A percentile compares a stretch with the other conserved stretches of the same genome.
Evolutionary conservation across 2,329 filamentous ascomycete species (phyloP).

Genomic region (Aspergillus sp.): DNA sequence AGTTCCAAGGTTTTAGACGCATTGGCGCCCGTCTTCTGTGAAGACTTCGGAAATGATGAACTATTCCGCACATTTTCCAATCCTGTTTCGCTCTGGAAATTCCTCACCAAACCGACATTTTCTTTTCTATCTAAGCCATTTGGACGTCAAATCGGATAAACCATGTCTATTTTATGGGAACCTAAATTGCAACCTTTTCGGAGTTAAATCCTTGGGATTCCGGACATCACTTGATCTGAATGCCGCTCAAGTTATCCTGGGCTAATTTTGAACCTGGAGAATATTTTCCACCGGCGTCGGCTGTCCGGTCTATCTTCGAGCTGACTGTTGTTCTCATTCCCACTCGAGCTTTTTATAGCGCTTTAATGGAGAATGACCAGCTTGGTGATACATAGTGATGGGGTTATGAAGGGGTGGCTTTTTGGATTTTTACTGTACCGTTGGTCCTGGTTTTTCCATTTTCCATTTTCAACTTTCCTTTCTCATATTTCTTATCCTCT

Average conservation of each 20-base stretch:
- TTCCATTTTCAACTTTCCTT: slow-evolving; percentile 8
- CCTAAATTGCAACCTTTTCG: slow-evolving; percentile 16
- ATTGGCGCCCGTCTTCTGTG: slow-evolving; percentile 9
- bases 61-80: slow-evolving; percentile 5
- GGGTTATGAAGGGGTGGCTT: slow-evolving; percentile 31
- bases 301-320: slow-evolving; percentile 9
- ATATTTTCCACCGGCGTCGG: slow-evolving; percentile 12
- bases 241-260: slow-evolving; percentile 16
- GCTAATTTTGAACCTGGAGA: slow-evolving; percentile 9
- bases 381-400: slow-evolving; percentile 19
- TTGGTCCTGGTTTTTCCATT: slow-evolving; percentile 15
- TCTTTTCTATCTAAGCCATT: slow-evolving; percentile 13
- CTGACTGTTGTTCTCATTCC: slow-evolving; percentile 9
- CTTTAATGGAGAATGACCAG: slow-evolving; percentile 21
- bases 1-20: slow-evolving; percentile 9
- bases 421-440: slow-evolving; percentile 22
- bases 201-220: slow-evolving; percentile 17
- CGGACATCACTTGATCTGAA: slow-evolving; percentile 20
- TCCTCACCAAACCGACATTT: neutral
- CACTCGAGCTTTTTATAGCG: slow-evolving; percentile 9
- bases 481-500: slow-evolving; percentile 14
- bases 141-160: slow-evolving; percentile 17
- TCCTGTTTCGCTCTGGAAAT: slow-evolving; percentile 5
- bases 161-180: slow-evolving; percentile 17
- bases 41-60: slow-evolving; percentile 12